Conservation (phyloP, 2,329 filamentous ascomycete genomes). For the Teratosphaeria pseudoeucalypti region DNA sequence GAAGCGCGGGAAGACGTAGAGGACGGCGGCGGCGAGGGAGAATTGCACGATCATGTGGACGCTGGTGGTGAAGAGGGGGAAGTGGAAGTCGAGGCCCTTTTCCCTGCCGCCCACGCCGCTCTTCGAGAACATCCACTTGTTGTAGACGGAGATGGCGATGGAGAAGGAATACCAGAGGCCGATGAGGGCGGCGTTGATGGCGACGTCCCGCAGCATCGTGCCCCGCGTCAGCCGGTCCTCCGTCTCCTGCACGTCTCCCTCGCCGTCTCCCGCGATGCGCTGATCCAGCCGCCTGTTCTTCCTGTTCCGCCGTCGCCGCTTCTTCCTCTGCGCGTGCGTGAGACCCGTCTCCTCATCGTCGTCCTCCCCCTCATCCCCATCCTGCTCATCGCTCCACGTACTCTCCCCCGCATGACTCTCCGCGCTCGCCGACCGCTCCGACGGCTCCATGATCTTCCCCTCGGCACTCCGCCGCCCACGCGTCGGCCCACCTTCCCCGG, state of each 20-base stretch:
- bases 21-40: slow-evolving; percentile 60
- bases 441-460: slow-evolving; percentile 5
- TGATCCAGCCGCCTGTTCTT: slow-evolving; percentile 60
- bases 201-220: slow-evolving; percentile 56
- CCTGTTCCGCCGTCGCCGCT: slow-evolving; percentile 53
- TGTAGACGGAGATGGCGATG: slow-evolving; percentile 91
- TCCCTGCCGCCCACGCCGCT: slow-evolving; percentile 33
- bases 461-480: background rate
- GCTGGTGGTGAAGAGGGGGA: slow-evolving; percentile 88
- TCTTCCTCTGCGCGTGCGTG: slow-evolving; percentile 55
- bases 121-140: slow-evolving; percentile 97
- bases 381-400: slow-evolving; percentile 42
- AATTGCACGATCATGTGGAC: slow-evolving; percentile 97
- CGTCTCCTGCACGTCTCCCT: slow-evolving; percentile 14
- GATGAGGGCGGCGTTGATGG: slow-evolving; percentile 73
- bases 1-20: slow-evolving; percentile 73
- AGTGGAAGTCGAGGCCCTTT: slow-evolving; percentile 71
- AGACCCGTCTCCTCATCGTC: slow-evolving; percentile 87
- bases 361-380: slow-evolving; percentile 54
- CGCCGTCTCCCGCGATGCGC: slow-evolving; percentile 50
- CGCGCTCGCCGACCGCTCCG: slow-evolving; percentile 26
- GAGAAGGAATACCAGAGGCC: slow-evolving; percentile 84
- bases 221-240: slow-evolving; percentile 69
- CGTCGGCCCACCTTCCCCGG: slow-evolving; percentile 4
- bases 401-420: slow-evolving; percentile 45